Base-by-base conservation (phyloP, 768 basidiomycete species). In the Clathrus columnatus region DNA sequence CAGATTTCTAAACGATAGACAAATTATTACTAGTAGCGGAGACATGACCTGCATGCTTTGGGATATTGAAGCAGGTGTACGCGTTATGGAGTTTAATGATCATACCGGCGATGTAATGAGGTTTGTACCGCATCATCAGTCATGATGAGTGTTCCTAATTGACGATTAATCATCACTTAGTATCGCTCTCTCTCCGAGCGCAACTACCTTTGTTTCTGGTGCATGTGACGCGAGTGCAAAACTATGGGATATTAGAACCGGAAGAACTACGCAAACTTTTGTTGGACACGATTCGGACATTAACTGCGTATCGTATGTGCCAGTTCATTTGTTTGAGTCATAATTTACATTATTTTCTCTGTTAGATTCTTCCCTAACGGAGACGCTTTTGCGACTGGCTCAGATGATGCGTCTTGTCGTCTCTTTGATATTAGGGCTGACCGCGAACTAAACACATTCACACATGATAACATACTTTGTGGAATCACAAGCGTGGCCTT, bases 41-140 rank as follows among this genome's bases (percentile, higher is more conserved):
- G 95, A 99, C 69, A 99, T 99, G 95, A 96, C 95, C 28, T 99
- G 95, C 70, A 98, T 99, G 94, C 79, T 98, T 26, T 99, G 96
- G 95, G 95, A 99, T 71, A 91, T 99, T 58, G 95, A 99, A 71
- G 91, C 92, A 23, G 96, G 95, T 61, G 92, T 95, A 1, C 77
- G 95, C 59, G 88, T 94, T n/a, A 88, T 95, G 63, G 96, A 98
- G 73, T 99, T 99, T 70, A 96, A 90, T 66, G 95, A 99, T 71
- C 95, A 99, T 68, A 97, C 96, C 16, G 95, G 96, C 43, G 95
- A 99, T 74, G 95, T 99, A 58, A 99, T 99, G 95, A 97, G 93
- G 95, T 95, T 65, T 63, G 78, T 36, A 11, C 10, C 11, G n/a
- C 4, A 67, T 24, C n/a, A n/a, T n/a, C n/a, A n/a, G 24, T 1